Evolutionary conservation across 805 yeast species (phyloP), one percentile per base, ranked within the genome.

Genomic region (Saccharomyces paradoxus): DNA sequence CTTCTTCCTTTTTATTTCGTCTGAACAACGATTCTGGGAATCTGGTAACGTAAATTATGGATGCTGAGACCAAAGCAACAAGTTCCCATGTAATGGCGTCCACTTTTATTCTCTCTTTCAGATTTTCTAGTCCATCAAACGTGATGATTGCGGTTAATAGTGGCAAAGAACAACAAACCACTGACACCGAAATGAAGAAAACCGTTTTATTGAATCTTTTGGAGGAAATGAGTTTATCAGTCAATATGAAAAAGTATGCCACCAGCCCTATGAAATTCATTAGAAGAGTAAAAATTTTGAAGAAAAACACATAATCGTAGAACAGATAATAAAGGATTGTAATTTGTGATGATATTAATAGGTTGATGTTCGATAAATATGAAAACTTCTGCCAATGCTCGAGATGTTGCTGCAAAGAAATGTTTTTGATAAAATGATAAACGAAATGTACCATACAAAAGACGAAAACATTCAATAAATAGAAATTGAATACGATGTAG

Each of bases 141-240:
- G 64, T 54, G 28, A 58, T 58, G 4, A 77, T 61, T 0, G 89
- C 87, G 7, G 71, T 73, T 0, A 9, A 87, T 76, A 1, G 95
- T 92, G 26, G 88, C 68, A 1, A 77, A 72, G 0, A 89, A 37
- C 44, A 37, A 37, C 44, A 37, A 6, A 37, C 22, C 87, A 3
- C 86, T 78, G 29, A 84, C 71, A 0, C 94, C 94, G 69, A 87
- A 86, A 88, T 81, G 68, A 88, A 89, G 81, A 87, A 82, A 1
- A 77, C 58, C 1, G 95, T 88, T 48, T 96, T 71, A 55, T 78
- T 75, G 1, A 86, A 81, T 30, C 94, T 76, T 80, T 70, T 74
- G 1, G 82, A 77, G 6, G 82, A 70, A 27, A 85, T 74, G 64
- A 89, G 89, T 57, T 74, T 74, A 6, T 83, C 82, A 55, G 80